These are phyloP conservation scores for Berberis vulgaris DNA, from an alignment of 164 flowering plant genomes.

Conservation along the genomic window DNA sequence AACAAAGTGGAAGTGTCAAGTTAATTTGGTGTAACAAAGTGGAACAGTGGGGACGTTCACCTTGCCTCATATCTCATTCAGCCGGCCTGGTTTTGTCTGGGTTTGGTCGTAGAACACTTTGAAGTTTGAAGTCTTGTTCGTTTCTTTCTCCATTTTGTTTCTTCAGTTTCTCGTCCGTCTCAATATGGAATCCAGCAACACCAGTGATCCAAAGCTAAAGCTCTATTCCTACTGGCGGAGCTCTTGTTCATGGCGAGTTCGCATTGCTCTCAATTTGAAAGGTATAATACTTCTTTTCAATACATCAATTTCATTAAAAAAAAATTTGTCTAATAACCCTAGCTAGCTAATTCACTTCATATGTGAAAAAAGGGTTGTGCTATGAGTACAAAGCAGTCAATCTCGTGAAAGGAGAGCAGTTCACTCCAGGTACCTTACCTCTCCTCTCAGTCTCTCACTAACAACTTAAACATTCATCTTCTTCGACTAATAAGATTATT, in stretches of 20 bases:
- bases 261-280: constrained; percentile 69
- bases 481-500: no score
- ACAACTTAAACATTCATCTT: neutral
- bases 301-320: neutral
- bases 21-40: no score
- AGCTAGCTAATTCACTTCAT: neutral
- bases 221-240: constrained; percentile 67
- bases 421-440: constrained; percentile 26
- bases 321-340: neutral
- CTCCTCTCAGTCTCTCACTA: neutral
- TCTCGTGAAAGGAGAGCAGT: constrained; percentile 70
- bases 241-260: constrained; percentile 58
- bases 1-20: no score
- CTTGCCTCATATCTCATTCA: no score
- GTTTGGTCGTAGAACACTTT: no score
- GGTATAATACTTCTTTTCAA: constrained; percentile 20
- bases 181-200: no score
- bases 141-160: no score
- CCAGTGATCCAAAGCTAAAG: constrained; percentile 19
- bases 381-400: constrained; percentile 75
- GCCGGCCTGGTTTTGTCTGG: no score
- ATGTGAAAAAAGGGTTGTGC: constrained; percentile 23
- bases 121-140: no score
- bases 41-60: no score
- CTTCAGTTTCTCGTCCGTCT: no score